These are phyloP conservation scores for Chrysanthemum makinoi DNA, from an alignment of 129 eudicot genomes.

Conservation along the genomic window DNA sequence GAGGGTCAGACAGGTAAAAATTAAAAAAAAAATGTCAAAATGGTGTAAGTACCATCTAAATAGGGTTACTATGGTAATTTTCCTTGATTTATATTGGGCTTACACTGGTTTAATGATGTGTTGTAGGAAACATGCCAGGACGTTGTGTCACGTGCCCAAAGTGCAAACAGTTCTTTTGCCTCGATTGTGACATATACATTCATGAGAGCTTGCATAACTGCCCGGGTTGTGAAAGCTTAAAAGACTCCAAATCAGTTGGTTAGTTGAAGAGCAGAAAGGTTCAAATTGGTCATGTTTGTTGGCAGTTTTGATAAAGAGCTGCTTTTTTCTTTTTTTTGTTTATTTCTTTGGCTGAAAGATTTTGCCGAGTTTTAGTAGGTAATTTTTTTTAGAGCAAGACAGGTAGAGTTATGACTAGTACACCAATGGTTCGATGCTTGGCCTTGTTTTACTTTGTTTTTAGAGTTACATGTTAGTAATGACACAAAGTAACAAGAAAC, in stretches of 20 bases:
- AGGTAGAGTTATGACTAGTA: background rate
- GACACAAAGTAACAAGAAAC: no score
- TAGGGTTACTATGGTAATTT: no score
- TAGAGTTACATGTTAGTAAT: background rate
- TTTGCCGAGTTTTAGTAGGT: background rate
- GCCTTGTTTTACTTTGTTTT: background rate
- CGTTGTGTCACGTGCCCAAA: constrained; percentile 78
- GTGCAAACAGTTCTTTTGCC: constrained; percentile 84
- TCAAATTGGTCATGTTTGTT: background rate
- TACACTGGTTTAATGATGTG: constrained; percentile 3
- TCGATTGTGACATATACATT: constrained; percentile 94
- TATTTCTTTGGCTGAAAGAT: background rate
- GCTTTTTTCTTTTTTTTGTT: background rate
- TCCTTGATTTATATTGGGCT: background rate
- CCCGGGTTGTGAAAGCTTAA: constrained; percentile 90
- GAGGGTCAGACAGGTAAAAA: no score
- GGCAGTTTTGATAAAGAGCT: background rate
- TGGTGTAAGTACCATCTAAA: no score
- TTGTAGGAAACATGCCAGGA: constrained; percentile 67
- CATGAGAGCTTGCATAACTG: constrained; percentile 98
- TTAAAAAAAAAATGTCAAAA: no score
- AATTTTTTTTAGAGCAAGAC: background rate
- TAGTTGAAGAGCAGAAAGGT: background rate
- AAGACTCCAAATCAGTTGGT: constrained; percentile 39
- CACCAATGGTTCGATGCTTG: background rate